phyloP scores from a whole-genome alignment of 768 basidiomycete species.

The Leccinellum luteum region DNA sequence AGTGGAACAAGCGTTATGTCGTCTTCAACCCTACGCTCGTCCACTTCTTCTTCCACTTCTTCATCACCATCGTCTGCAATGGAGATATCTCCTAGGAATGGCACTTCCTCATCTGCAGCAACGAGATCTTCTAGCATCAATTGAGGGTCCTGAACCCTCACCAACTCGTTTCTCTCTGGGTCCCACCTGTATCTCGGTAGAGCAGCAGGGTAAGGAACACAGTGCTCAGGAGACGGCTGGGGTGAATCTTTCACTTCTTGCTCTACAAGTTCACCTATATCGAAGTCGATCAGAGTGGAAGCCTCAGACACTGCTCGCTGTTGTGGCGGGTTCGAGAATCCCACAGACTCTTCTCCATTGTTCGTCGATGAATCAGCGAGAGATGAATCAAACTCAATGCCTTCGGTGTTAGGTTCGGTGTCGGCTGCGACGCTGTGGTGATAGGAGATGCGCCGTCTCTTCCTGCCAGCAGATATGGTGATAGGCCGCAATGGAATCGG shows the following conservation, averaged over 20 bases:
- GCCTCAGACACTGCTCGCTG: neutral
- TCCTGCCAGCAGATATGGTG: neutral
- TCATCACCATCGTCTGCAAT: neutral
- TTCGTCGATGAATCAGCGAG: neutral
- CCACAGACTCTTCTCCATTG: no score
- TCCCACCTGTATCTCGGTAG: conserved; percentile 15
- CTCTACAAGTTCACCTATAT: neutral
- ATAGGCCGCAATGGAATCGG: conserved; percentile 14
- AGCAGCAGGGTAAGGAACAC: neutral
- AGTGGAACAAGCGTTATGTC: conserved; percentile 16
- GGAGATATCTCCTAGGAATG: neutral
- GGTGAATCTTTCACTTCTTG: neutral
- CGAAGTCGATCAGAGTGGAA: neutral
- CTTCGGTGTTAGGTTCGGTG: neutral
- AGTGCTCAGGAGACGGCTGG: neutral
- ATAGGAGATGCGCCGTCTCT: neutral
- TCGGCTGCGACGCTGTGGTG: neutral
- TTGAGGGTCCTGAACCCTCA: neutral
- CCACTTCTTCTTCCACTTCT: neutral
- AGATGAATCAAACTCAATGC: neutral
- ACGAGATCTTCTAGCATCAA: neutral
- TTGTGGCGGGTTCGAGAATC: neutral
- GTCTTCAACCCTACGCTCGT: conserved; percentile 5
- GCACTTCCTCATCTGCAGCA: neutral
- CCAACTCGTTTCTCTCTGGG: neutral